Evolutionary conservation across 192 early-diverging fungal species (phyloP).

Genomic region (Dimargaris cristalligena): DNA sequence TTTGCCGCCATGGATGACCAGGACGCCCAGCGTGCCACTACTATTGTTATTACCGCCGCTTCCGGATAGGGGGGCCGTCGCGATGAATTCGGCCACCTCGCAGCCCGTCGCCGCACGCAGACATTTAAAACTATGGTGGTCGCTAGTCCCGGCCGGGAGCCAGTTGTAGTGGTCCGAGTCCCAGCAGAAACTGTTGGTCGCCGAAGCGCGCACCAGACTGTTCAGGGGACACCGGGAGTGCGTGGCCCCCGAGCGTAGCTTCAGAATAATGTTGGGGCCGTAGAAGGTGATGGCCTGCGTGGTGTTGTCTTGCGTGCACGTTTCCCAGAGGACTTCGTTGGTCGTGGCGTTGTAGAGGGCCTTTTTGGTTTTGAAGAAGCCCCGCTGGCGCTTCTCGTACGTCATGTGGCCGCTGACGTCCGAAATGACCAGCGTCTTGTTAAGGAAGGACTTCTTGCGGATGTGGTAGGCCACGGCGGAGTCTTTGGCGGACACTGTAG

Average conservation of each 20-base stretch:
- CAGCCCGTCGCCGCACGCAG: constrained; percentile 8
- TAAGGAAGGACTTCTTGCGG: constrained; percentile 5
- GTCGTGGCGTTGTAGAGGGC: constrained; percentile 2
- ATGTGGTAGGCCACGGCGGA: constrained; percentile 1
- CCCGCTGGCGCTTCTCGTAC: constrained; percentile 10
- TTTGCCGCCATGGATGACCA: constrained; percentile 6
- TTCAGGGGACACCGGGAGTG: constrained; percentile 5
- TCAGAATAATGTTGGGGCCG: not conserved
- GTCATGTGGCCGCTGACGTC: not conserved
- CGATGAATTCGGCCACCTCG: constrained; percentile 9
- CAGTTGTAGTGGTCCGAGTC: constrained; percentile 11
- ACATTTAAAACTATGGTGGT: not conserved
- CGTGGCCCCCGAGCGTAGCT: constrained; percentile 8
- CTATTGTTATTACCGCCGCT: no score
- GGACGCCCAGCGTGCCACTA: not conserved
- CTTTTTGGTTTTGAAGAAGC: constrained; percentile 11
- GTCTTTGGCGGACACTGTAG: no score
- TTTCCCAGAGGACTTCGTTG: constrained; percentile 8
- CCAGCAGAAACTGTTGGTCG: constrained; percentile 6
- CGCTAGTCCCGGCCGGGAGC: constrained; percentile 3
- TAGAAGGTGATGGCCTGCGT: constrained; percentile 3
- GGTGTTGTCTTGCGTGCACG: constrained; percentile 1
- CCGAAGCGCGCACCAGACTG: not conserved
- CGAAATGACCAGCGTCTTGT: constrained; percentile 9
- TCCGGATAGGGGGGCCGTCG: no score